phyloP scores from a whole-genome alignment of 371 early-diverging fungal species.

The Dinochytrium kinnereticum region DNA sequence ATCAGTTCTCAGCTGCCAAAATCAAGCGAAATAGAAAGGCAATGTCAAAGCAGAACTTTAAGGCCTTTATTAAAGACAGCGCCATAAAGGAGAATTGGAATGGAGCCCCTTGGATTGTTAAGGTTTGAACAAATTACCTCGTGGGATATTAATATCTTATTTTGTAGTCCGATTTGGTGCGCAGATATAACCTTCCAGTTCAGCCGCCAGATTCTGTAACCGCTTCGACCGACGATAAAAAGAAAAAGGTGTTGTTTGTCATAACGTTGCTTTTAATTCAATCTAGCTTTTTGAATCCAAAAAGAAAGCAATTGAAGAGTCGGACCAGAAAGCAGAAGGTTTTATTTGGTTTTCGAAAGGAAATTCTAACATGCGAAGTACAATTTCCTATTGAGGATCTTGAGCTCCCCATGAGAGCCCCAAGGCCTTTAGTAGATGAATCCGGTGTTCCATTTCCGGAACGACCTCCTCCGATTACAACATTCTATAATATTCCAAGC shows the following conservation, averaged over 20 bases:
- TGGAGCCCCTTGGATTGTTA: slow-evolving; percentile 76
- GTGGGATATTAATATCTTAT: neutral
- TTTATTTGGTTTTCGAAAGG: neutral
- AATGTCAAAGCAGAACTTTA: slow-evolving; percentile 71
- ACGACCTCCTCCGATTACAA: slow-evolving; percentile 31
- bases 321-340: slow-evolving; percentile 5
- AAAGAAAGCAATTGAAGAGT: slow-evolving; percentile 11
- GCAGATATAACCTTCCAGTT: slow-evolving; percentile 35
- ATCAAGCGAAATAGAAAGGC: slow-evolving; percentile 66
- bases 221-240: neutral
- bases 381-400: slow-evolving; percentile 51
- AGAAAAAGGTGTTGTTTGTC: neutral
- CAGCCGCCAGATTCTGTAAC: slow-evolving; percentile 29
- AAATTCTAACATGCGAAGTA: neutral
- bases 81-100: slow-evolving; percentile 69
- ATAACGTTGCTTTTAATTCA: neutral
- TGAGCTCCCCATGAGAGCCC: slow-evolving; percentile 38
- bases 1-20: slow-evolving; percentile 1
- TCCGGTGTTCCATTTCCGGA: slow-evolving; percentile 11
- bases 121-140: slow-evolving; percentile 44
- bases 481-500: slow-evolving; percentile 39
- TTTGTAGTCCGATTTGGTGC: slow-evolving; percentile 6
- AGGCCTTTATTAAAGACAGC: slow-evolving; percentile 71
- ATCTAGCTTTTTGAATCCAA: slow-evolving; percentile 1
- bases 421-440: slow-evolving; percentile 10